phyloP scores from a whole-genome alignment of 345 rosid species.

The Linum trigynum region DNA sequence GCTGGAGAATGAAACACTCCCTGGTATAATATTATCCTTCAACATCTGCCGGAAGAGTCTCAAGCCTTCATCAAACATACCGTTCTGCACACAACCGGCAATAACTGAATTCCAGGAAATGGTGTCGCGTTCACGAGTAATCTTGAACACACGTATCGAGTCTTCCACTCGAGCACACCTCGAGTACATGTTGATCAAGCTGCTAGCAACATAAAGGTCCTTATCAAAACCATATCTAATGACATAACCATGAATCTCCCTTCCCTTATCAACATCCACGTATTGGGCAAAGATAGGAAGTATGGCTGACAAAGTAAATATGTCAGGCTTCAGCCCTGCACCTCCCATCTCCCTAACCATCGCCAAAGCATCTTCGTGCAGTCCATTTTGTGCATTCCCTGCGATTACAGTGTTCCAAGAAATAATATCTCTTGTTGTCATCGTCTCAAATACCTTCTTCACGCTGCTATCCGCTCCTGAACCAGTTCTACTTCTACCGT shows the following conservation, averaged over 20 bases:
- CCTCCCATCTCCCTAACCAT: constrained; percentile 62
- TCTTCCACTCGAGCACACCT: constrained; percentile 50
- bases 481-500: constrained; percentile 1
- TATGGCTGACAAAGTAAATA: constrained; percentile 68
- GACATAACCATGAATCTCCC: constrained; percentile 73
- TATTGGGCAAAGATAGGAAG: constrained; percentile 67
- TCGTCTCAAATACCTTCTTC: constrained; percentile 50
- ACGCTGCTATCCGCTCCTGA: constrained; percentile 27
- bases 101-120: constrained; percentile 74
- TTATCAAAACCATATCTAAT: constrained; percentile 46
- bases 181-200: constrained; percentile 79
- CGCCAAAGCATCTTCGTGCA: constrained; percentile 51
- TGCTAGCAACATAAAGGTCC: constrained; percentile 52
- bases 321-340: constrained; percentile 51
- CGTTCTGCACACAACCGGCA: constrained; percentile 71
- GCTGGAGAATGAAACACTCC: constrained; percentile 56
- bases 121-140: constrained; percentile 38
- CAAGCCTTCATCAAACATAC: constrained; percentile 52
- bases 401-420: constrained; percentile 79
- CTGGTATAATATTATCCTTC: constrained; percentile 42
- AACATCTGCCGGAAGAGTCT: constrained; percentile 55
- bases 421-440: constrained; percentile 68
- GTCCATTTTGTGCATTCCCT: constrained; percentile 57
- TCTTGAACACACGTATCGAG: constrained; percentile 36
- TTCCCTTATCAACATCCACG: constrained; percentile 52